Conservation (phyloP, 2,329 filamentous ascomycete genomes). For the Pseudodiploospora longispora region DNA sequence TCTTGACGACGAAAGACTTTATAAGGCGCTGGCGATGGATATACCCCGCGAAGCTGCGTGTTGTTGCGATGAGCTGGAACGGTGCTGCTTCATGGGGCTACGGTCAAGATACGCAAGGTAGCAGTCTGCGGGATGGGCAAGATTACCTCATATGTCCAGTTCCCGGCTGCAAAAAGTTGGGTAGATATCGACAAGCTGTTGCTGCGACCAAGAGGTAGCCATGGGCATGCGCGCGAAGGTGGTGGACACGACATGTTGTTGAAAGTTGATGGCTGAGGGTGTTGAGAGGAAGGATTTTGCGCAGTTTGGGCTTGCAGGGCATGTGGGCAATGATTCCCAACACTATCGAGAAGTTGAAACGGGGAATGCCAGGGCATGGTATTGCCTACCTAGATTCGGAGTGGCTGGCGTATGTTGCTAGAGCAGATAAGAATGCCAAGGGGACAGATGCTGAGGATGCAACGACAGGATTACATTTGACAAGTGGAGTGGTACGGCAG, state of each 20-base stretch:
- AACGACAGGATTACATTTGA: slow-evolving; percentile 9
- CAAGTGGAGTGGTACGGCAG: slow-evolving; percentile 18
- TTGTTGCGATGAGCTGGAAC: slow-evolving; percentile 26
- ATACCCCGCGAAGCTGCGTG: slow-evolving; percentile 33
- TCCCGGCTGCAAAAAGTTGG: not conserved
- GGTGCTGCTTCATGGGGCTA: slow-evolving; percentile 8
- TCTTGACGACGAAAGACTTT: slow-evolving; percentile 25
- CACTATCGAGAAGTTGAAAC: slow-evolving; percentile 12
- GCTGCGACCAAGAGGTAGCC: not conserved
- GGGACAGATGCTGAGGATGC: slow-evolving; percentile 10
- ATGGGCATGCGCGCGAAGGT: slow-evolving; percentile 16
- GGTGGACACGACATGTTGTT: slow-evolving; percentile 25
- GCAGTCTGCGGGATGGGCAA: too few species aligned
- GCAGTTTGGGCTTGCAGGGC: slow-evolving; percentile 6
- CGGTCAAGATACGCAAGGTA: slow-evolving; percentile 1
- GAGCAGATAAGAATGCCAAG: slow-evolving; percentile 17
- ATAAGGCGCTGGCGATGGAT: slow-evolving; percentile 34
- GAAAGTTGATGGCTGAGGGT: slow-evolving; percentile 18
- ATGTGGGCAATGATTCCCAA: slow-evolving; percentile 13
- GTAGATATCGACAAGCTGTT: too few species aligned
- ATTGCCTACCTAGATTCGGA: slow-evolving; percentile 10
- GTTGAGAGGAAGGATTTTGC: slow-evolving; percentile 12
- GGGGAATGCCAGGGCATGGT: slow-evolving; percentile 9
- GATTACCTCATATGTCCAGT: not conserved
- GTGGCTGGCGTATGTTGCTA: slow-evolving; percentile 16